Conservation (phyloP, 1,139 yeast genomes). For the Torulaspora globosa region DNA sequence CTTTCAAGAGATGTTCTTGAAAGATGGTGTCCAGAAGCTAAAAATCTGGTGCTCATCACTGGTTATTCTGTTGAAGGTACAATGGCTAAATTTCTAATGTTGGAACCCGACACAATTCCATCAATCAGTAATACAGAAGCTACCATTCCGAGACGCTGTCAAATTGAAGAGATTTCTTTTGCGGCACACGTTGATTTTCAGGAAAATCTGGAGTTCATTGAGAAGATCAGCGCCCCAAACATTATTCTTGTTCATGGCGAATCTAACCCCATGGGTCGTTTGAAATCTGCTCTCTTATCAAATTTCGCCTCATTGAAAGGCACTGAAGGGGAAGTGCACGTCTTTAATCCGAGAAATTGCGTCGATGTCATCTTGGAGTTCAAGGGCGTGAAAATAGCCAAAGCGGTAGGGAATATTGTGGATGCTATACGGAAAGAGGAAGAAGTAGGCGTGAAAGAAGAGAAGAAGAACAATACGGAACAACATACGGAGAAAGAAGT, state of each 20-base stretch:
- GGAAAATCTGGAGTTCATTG: slow-evolving; percentile 88
- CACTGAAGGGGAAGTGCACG: slow-evolving; percentile 87
- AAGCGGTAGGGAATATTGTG: slow-evolving; percentile 76
- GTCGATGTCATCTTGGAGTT: slow-evolving; percentile 72
- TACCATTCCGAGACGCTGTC: slow-evolving; percentile 78
- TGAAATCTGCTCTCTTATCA: slow-evolving; percentile 85
- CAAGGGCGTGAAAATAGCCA: slow-evolving; percentile 80
- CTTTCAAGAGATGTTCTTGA: slow-evolving; percentile 86
- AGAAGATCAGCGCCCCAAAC: slow-evolving; percentile 75
- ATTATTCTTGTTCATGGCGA: slow-evolving; percentile 97
- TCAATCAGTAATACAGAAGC: slow-evolving; percentile 75
- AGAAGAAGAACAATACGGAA: neutral
- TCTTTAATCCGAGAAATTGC: slow-evolving; percentile 89
- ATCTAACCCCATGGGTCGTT: slow-evolving; percentile 94
- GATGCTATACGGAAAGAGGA: slow-evolving; percentile 41
- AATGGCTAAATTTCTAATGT: slow-evolving; percentile 83
- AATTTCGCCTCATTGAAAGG: slow-evolving; percentile 79
- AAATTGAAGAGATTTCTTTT: slow-evolving; percentile 92
- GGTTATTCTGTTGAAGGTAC: slow-evolving; percentile 99
- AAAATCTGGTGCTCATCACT: slow-evolving; percentile 80
- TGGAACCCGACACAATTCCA: slow-evolving; percentile 87
- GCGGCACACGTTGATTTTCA: slow-evolving; percentile 98
- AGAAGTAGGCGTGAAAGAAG: slow-evolving; percentile 6
- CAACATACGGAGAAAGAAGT: slow-evolving; percentile 1
- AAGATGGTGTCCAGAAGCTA: slow-evolving; percentile 96